Evolutionary conservation across 306 rosid genomes (phyloP), one percentile per base, ranked within the genome.

Genomic region (Gastrolobium bilobum): DNA sequence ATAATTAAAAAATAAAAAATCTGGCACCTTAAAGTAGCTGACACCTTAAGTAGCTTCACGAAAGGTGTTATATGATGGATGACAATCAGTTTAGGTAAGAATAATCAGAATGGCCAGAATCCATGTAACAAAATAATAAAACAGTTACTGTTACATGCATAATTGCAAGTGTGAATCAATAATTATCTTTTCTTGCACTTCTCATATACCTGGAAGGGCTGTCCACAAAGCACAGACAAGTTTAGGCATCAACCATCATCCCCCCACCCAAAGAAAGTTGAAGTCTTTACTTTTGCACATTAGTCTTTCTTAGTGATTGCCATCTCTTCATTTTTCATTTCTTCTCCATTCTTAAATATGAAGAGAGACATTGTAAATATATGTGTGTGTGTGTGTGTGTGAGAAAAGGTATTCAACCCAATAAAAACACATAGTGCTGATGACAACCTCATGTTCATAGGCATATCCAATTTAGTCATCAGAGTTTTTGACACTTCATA

Each of bases 311-410:
- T 31, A 37, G 37, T 35, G 20, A 37, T 29, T 43, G 35, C 6
- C 68, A 75, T 60, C 34, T 60, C 69, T 74, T 43, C 57, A 31
- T 8, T 59, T 20, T 59, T 11, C 47, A 44, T 73, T 59, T 59
- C 69, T 33, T 73, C 46, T n/a, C 58, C 69, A 74, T 59, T 74
- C 58, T 58, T 33, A 58, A 58, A 7, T 68, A 58, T 43, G 30
- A 5, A 33, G 67, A 62, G 15, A 26, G 37, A 39, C 52, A 65
- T 4, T 15, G 52, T 65, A 20, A 33, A 65, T 15, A 7, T 14
- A 20, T n/a, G 52, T 26, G 10, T 67, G 7, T 20, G 1, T 10
- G 30, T 67, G 5, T 33, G 26, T 20, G 26, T 20, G 26, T 20
- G 26, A 20, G 26, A 20, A 20, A 20, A 20, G 26, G 26, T 20